Evolutionary conservation across 164 flowering plant species (phyloP), one percentile per base, ranked within the genome.

Genomic region (Taxillus chinensis): DNA sequence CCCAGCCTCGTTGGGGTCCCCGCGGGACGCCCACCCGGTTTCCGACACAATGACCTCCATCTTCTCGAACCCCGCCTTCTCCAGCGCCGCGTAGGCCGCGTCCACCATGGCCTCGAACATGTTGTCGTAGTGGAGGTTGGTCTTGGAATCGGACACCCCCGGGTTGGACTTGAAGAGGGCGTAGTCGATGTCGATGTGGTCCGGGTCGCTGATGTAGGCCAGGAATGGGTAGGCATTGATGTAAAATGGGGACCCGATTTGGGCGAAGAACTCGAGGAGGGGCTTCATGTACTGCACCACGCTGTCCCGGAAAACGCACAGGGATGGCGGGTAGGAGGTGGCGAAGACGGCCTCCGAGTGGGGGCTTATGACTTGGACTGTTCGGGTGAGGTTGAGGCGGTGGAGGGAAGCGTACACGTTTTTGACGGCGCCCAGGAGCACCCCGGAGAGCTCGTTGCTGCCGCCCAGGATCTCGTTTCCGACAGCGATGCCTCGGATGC

Each of bases 21-120:
- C 97, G 3, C 63, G 66, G 3, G 95, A 87, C 12, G 95, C 92
- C 97, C 97, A 90, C 3, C 97, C 92, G 1, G 97, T 90, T 60
- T 90, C 95, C 0, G 97, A 87, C 16, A 87, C 90, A 9, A 82
- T 83, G 38, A 90, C 95, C 63, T 84, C 83, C 82, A 73, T 84
- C 59, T 83, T 82, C 3, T 40, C 63, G 59, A 71, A 87, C 3
- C 90, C 97, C 3, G 74, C 84, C 48, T 80, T 83, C 45, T 83
- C 97, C 69, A 90, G 50, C 11, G 97, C 97, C 42, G 70, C 71
- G 73, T 87, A 87, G 7, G 86, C 86, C 2, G 90, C 95, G 65
- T 87, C 95, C 39, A 87, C 64, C 68, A 68, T 75, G 39, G 97
- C 97, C 13, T 83, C 86, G 40, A 90, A 85, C 97, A 90, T 87